phyloP scores from a whole-genome alignment of 1,284 basidiomycete genomes.

The Ceratobasidium sp. region DNA sequence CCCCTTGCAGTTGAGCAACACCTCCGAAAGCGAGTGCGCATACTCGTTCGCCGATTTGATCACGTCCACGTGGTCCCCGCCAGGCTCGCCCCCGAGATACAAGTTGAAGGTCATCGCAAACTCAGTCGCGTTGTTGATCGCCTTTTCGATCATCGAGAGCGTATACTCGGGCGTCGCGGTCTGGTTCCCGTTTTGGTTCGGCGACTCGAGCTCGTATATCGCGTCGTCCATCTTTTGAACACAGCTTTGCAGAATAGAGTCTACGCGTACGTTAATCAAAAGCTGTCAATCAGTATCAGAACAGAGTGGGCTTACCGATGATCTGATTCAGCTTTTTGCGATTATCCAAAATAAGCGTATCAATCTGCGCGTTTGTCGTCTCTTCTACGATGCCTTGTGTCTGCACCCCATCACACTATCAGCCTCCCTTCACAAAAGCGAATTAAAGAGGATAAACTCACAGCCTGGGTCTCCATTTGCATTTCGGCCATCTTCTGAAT shows the following conservation, averaged over 20 bases:
- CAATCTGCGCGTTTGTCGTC: slow-evolving; percentile 94
- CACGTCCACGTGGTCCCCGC: slow-evolving; percentile 96
- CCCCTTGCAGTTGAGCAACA: slow-evolving; percentile 93
- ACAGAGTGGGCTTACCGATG: slow-evolving; percentile 71
- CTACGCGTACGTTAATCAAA: slow-evolving; percentile 56
- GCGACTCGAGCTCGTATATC: slow-evolving; percentile 97
- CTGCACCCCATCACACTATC: slow-evolving; percentile 55
- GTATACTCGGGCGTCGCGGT: slow-evolving; percentile 98
- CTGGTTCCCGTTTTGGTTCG: slow-evolving; percentile 91
- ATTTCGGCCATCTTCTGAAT: slow-evolving; percentile 90
- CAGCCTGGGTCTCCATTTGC: slow-evolving; percentile 65
- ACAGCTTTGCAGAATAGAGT: slow-evolving; percentile 97
- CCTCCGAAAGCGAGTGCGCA: slow-evolving; percentile 92
- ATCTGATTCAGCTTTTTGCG: slow-evolving; percentile 98
- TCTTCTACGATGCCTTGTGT: slow-evolving; percentile 86
- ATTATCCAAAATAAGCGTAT: slow-evolving; percentile 96
- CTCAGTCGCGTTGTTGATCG: slow-evolving; percentile 91
- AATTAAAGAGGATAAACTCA: slow-evolving; percentile 52
- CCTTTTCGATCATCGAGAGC: slow-evolving; percentile 98
- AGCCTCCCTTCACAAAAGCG: background rate
- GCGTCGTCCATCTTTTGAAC: slow-evolving; percentile 97
- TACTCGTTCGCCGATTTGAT: slow-evolving; percentile 98
- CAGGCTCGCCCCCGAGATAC: slow-evolving; percentile 86
- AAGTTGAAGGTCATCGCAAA: slow-evolving; percentile 96
- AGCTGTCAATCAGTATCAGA: background rate